A percentile compares a stretch with the other conserved stretches of the same genome.
Evolutionary conservation across 2,329 filamentous ascomycete species (phyloP).

Genomic region (Cercospora sp.): DNA sequence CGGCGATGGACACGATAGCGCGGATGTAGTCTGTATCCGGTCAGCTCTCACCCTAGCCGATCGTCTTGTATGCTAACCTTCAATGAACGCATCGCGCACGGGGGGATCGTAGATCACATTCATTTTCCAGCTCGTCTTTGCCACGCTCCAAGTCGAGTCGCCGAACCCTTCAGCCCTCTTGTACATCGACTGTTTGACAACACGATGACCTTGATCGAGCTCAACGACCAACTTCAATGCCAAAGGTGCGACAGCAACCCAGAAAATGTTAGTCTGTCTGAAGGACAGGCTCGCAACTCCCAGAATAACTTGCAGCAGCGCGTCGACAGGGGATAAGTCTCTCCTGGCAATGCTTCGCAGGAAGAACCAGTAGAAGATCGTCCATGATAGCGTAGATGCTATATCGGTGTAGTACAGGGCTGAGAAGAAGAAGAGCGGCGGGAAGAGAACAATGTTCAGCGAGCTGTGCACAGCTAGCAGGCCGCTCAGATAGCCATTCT

Average conservation of each 20-base stretch:
- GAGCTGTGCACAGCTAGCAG: conserved; percentile 54
- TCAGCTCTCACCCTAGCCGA: background rate
- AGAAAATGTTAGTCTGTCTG: conserved; percentile 96
- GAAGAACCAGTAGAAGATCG: conserved; percentile 64
- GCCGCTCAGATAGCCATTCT: conserved; percentile 15
- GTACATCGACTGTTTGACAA: conserved; percentile 38
- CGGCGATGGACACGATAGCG: conserved; percentile 61
- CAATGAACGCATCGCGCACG: conserved; percentile 49
- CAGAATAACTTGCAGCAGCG: conserved; percentile 46
- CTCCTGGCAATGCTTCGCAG: conserved; percentile 39
- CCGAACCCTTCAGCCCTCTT: conserved; percentile 35
- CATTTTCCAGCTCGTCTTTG: conserved; percentile 42
- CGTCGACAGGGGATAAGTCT: conserved; percentile 24
- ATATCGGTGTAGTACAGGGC: conserved; percentile 94
- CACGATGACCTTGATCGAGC: conserved; percentile 54
- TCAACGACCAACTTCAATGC: conserved; percentile 51
- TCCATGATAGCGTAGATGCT: conserved; percentile 72
- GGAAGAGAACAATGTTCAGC: conserved; percentile 81
- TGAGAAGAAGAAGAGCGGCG: conserved; percentile 93
- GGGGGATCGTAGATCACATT: conserved; percentile 53
- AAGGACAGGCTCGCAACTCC: conserved; percentile 71
- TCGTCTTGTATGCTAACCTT: conserved; percentile 43
- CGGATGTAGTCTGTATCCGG: conserved; percentile 29
- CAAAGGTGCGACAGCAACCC: conserved; percentile 78
- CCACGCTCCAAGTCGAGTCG: conserved; percentile 32